These are phyloP conservation scores for Ogataea trehaloabstinens DNA, from an alignment of 805 yeast genomes.

Conservation along the genomic window DNA sequence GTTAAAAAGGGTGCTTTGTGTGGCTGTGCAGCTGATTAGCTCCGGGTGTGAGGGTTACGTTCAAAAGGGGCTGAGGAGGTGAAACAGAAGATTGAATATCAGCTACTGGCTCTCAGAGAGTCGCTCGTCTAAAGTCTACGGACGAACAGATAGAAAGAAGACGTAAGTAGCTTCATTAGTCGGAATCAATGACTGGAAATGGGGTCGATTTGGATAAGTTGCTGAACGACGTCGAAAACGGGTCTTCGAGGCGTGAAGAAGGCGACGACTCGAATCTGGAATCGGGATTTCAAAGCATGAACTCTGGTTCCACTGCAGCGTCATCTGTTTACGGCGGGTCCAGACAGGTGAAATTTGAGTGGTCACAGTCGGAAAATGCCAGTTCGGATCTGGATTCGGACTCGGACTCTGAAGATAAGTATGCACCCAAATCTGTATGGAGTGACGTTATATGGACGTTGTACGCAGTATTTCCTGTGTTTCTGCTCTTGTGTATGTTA, in stretches of 20 bases:
- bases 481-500: slow-evolving; percentile 7
- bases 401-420: slow-evolving; percentile 13
- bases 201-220: slow-evolving; percentile 14
- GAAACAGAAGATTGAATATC: too few relatives aligned
- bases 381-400: slow-evolving; percentile 11
- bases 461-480: slow-evolving; percentile 21
- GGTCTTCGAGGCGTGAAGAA: neutral
- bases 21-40: too few relatives aligned
- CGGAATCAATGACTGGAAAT: slow-evolving; percentile 1
- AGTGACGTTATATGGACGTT: slow-evolving; percentile 19
- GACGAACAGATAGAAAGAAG: too few relatives aligned
- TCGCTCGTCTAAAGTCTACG: too few relatives aligned
- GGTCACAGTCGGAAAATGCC: slow-evolving; percentile 1
- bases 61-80: too few relatives aligned
- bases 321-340: neutral
- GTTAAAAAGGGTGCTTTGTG: too few relatives aligned
- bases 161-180: too few relatives aligned
- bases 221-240: slow-evolving; percentile 14
- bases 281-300: too few relatives aligned
- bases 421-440: slow-evolving; percentile 9
- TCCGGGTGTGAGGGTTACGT: too few relatives aligned
- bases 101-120: too few relatives aligned
- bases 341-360: neutral
- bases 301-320: too few relatives aligned
- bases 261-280: neutral